A percentile compares a stretch with the other conserved stretches of the same genome.
These are phyloP conservation scores for Backusella psychrophila DNA, from an alignment of 192 early-diverging fungal genomes.

Conservation along the genomic window DNA sequence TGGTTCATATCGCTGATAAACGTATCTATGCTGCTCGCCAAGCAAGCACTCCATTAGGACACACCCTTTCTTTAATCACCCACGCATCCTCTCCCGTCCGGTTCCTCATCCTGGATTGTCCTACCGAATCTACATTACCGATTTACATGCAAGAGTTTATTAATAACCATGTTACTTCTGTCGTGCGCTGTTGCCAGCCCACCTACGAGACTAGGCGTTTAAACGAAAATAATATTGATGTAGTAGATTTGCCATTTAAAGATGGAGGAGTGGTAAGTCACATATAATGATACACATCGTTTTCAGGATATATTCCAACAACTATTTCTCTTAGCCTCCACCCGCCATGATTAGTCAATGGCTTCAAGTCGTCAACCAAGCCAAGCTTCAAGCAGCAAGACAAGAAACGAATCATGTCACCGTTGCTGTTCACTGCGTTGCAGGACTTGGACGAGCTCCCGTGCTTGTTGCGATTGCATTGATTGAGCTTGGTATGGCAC, in stretches of 20 bases:
- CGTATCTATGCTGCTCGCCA: neutral
- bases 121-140: slow-evolving; percentile 72
- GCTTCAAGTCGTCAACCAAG: slow-evolving; percentile 60
- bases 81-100: slow-evolving; percentile 51
- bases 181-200: slow-evolving; percentile 88
- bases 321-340: slow-evolving; percentile 32
- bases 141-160: slow-evolving; percentile 72
- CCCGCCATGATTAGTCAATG: slow-evolving; percentile 50
- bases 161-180: slow-evolving; percentile 69
- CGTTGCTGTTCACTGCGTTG: slow-evolving; percentile 92
- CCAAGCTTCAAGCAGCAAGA: slow-evolving; percentile 31
- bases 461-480: slow-evolving; percentile 82
- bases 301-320: no score
- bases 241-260: slow-evolving; percentile 85
- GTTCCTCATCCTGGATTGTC: slow-evolving; percentile 91
- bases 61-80: slow-evolving; percentile 60
- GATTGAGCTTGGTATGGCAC: slow-evolving; percentile 73
- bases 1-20: neutral
- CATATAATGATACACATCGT: no score
- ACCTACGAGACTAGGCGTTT: slow-evolving; percentile 71
- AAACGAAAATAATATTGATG: slow-evolving; percentile 55
- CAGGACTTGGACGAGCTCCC: slow-evolving; percentile 91
- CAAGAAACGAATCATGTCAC: slow-evolving; percentile 33
- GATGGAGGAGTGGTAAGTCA: slow-evolving; percentile 84
- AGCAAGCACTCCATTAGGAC: slow-evolving; percentile 39